phyloP scores from a whole-genome alignment of 371 early-diverging fungal genomes.

The Blakeslea trispora region DNA sequence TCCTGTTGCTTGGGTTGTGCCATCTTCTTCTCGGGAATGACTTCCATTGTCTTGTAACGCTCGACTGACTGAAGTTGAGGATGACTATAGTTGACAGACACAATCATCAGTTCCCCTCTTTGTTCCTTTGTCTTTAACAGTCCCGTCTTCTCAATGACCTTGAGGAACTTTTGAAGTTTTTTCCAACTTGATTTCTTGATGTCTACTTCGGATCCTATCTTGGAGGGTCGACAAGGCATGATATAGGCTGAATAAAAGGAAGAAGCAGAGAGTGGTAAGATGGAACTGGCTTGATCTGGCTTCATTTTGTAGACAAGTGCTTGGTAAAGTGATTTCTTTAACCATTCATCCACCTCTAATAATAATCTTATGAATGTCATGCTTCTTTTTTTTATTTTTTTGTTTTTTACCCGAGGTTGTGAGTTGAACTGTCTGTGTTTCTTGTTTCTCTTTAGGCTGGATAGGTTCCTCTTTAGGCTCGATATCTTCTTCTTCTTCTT shows the following conservation, averaged over 20 bases:
- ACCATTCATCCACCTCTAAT: constrained; percentile 59
- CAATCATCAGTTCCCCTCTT: constrained; percentile 63
- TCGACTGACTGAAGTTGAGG: constrained; percentile 30
- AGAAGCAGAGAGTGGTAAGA: constrained; percentile 67
- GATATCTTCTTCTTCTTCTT: constrained; percentile 11
- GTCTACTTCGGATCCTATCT: constrained; percentile 57
- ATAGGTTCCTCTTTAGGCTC: not conserved
- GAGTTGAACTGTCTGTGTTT: not conserved
- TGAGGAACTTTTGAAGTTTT: constrained; percentile 74
- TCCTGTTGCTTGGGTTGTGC: not conserved
- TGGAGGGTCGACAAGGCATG: constrained; percentile 61
- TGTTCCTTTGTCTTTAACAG: constrained; percentile 70
- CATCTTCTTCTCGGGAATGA: not conserved
- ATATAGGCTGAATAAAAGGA: constrained; percentile 66
- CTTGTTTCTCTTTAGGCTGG: not conserved
- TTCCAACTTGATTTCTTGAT: constrained; percentile 77
- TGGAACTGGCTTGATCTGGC: constrained; percentile 37
- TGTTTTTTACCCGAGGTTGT: constrained; percentile 20
- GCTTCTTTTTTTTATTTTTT: no score
- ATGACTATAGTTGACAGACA: constrained; percentile 63
- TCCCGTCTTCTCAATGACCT: constrained; percentile 67
- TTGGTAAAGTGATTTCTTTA: constrained; percentile 64
- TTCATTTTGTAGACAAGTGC: constrained; percentile 65
- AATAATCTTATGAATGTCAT: not conserved
- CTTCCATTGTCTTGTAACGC: constrained; percentile 42